These are phyloP conservation scores for Lathyrus tuberosus DNA, from an alignment of 306 rosid genomes.

Conservation along the genomic window DNA sequence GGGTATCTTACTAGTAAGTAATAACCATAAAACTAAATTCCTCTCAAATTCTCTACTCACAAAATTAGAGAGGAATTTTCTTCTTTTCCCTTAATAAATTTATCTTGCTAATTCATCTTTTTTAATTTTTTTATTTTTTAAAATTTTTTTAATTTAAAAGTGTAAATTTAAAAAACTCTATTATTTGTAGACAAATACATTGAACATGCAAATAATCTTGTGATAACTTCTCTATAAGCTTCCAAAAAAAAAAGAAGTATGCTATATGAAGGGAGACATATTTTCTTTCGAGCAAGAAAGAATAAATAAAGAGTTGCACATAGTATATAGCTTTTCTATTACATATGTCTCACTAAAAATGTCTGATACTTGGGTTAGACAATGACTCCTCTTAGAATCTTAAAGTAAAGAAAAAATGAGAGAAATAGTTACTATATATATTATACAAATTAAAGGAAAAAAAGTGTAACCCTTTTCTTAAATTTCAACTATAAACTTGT, in stretches of 20 bases:
- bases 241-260: conserved; percentile 16
- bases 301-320: conserved; percentile 45
- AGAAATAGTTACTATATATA: background rate
- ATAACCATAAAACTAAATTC: no score
- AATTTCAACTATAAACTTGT: conserved; percentile 13
- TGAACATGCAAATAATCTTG: background rate
- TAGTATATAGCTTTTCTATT: conserved; percentile 18
- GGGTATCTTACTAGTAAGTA: no score
- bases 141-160: no score
- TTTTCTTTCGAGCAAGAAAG: conserved; percentile 35
- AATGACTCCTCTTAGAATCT: conserved; percentile 40
- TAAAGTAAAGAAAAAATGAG: conserved; percentile 19
- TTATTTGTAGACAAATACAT: no score
- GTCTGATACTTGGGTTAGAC: conserved; percentile 42
- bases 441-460: background rate
- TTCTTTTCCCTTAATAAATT: no score
- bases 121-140: no score
- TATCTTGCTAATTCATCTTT: no score
- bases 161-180: no score
- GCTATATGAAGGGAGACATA: conserved; percentile 35
- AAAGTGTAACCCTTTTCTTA: conserved; percentile 24
- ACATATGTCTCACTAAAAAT: conserved; percentile 27
- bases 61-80: no score
- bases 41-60: no score
- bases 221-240: conserved; percentile 14